These are phyloP conservation scores for Claviceps sp. DNA, from an alignment of 2,329 filamentous ascomycete genomes.

Conservation along the genomic window DNA sequence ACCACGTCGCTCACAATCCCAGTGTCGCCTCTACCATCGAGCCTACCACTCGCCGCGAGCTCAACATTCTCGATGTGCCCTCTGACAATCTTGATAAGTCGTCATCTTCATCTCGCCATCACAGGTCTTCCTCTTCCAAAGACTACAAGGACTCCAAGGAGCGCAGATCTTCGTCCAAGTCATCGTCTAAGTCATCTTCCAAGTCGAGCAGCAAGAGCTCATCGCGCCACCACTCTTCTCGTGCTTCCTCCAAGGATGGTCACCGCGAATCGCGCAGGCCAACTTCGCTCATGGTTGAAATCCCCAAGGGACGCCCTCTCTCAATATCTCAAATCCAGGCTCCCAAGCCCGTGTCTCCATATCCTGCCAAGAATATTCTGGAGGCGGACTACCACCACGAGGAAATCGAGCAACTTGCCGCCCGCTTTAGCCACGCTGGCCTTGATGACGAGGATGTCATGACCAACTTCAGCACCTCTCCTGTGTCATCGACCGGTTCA, in stretches of 20 bases:
- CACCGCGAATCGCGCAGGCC: slow-evolving; percentile 30
- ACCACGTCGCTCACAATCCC: slow-evolving; percentile 95
- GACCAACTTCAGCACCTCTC: slow-evolving; percentile 41
- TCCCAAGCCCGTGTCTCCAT: slow-evolving; percentile 78
- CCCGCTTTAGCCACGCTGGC: slow-evolving; percentile 53
- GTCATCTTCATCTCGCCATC: slow-evolving; percentile 26
- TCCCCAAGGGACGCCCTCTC: slow-evolving; percentile 79
- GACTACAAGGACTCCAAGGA: slow-evolving; percentile 1
- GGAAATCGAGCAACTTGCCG: slow-evolving; percentile 65
- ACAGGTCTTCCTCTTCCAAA: slow-evolving; percentile 12
- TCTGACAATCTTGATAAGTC: slow-evolving; percentile 30
- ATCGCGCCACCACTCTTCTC: slow-evolving; percentile 26
- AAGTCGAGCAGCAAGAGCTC: slow-evolving; percentile 20
- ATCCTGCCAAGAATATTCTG: slow-evolving; percentile 78
- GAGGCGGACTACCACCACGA: slow-evolving; percentile 65
- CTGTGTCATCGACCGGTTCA: slow-evolving; percentile 56
- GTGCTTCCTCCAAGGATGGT: slow-evolving; percentile 30
- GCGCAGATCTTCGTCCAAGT: slow-evolving; percentile 9
- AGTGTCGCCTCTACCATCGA: slow-evolving; percentile 80
- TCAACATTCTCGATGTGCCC: slow-evolving; percentile 95
- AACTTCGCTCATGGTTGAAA: slow-evolving; percentile 44
- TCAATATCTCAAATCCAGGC: slow-evolving; percentile 82
- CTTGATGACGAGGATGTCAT: slow-evolving; percentile 45
- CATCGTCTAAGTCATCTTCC: slow-evolving; percentile 9
- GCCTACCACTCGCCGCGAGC: slow-evolving; percentile 89